phyloP scores from a whole-genome alignment of 2,329 filamentous ascomycete genomes.

The Penicillium sp. region DNA sequence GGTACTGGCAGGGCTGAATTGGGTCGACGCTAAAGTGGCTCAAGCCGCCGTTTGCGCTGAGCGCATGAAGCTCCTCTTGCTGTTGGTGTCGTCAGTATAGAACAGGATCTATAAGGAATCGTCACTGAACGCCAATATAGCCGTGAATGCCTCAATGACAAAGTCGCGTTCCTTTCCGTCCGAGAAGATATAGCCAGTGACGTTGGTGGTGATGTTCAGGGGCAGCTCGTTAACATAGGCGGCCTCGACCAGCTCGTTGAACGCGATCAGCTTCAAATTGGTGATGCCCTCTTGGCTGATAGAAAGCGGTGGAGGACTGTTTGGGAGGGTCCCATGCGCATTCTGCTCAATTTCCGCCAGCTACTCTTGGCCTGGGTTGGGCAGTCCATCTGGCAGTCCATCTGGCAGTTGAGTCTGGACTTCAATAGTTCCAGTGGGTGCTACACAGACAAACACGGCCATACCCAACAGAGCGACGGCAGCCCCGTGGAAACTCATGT shows the following conservation, averaged over 20 bases:
- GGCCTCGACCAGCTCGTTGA: slow-evolving; percentile 72
- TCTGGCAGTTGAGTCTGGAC: too few species aligned
- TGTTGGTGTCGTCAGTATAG: slow-evolving; percentile 24
- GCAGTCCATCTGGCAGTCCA: slow-evolving; percentile 56
- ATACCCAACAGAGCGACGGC: too few species aligned
- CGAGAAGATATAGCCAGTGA: slow-evolving; percentile 53
- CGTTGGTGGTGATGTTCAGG: slow-evolving; percentile 61
- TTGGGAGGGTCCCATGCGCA: slow-evolving; percentile 64
- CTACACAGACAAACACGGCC: too few species aligned
- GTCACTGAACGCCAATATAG: slow-evolving; percentile 51
- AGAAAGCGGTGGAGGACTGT: slow-evolving; percentile 53
- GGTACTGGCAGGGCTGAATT: slow-evolving; percentile 65
- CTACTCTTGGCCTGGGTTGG: slow-evolving; percentile 54
- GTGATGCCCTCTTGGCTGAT: slow-evolving; percentile 54
- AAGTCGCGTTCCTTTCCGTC: slow-evolving; percentile 43
- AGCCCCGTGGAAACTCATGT: too few species aligned
- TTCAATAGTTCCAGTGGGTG: too few species aligned
- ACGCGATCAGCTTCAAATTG: slow-evolving; percentile 65
- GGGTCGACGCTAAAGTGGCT: slow-evolving; percentile 52
- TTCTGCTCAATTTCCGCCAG: slow-evolving; percentile 54
- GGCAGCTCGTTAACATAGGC: slow-evolving; percentile 68
- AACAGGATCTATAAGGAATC: not conserved
- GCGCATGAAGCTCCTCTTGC: slow-evolving; percentile 69
- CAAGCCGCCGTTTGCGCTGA: slow-evolving; percentile 62
- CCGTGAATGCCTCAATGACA: slow-evolving; percentile 51